A percentile compares a stretch with the other conserved stretches of the same genome.
phyloP scores from a whole-genome alignment of 495 filamentous ascomycete species.

The Tuber brumale region DNA sequence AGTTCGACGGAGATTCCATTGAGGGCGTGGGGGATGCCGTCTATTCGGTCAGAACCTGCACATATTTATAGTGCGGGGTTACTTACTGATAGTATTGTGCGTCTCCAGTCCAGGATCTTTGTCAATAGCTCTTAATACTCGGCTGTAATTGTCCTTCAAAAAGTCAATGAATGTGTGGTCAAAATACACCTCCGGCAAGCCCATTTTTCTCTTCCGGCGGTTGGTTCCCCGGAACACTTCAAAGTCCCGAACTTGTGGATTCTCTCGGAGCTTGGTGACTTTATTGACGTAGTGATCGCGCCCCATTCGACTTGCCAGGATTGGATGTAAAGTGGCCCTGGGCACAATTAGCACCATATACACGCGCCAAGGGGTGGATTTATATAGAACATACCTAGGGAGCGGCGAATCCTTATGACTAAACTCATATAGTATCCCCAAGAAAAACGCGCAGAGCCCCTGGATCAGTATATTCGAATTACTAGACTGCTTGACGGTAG shows the following conservation, averaged over 20 bases:
- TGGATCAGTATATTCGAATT: constrained; percentile 59
- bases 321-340: constrained; percentile 69
- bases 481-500: constrained; percentile 57
- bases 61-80: not conserved
- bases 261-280: constrained; percentile 67
- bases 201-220: constrained; percentile 40
- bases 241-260: constrained; percentile 83
- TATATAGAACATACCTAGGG: constrained; percentile 43
- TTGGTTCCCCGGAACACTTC: constrained; percentile 57
- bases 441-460: constrained; percentile 73
- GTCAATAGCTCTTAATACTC: constrained; percentile 78
- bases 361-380: not conserved
- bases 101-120: constrained; percentile 79
- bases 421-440: constrained; percentile 93
- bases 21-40: constrained; percentile 8
- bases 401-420: constrained; percentile 95
- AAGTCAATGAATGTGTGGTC: constrained; percentile 86
- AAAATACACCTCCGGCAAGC: constrained; percentile 77
- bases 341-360: constrained; percentile 6
- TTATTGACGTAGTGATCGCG: constrained; percentile 85
- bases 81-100: constrained; percentile 24
- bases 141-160: constrained; percentile 89
- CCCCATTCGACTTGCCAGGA: constrained; percentile 71
- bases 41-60: not conserved
- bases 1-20: constrained; percentile 77